Percentiles rank a stretch among this genome's conserved stretches.
phyloP scores from a whole-genome alignment of 2,329 filamentous ascomycete species.

The Plectosphaerella cucumerina region DNA sequence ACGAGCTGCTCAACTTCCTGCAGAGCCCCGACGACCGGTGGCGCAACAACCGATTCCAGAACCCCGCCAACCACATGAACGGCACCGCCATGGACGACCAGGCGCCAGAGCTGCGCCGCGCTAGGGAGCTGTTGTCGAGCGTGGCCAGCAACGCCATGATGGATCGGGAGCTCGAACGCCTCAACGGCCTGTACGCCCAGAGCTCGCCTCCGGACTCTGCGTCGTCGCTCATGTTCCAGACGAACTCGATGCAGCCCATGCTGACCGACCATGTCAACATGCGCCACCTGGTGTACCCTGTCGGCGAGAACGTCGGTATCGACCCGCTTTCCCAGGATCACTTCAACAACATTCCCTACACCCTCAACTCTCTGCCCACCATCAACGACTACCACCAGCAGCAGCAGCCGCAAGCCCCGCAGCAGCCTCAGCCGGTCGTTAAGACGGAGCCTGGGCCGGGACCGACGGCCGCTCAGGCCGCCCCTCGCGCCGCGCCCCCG shows the following conservation, averaged over 20 bases:
- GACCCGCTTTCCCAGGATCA: conserved; percentile 94
- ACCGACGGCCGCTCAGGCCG: conserved; percentile 7
- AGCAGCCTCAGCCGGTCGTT: neutral
- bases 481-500: conserved; percentile 25
- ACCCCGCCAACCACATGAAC: conserved; percentile 30
- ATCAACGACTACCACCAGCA: conserved; percentile 42
- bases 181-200: conserved; percentile 48
- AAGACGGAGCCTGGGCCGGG: neutral
- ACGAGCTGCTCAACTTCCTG: conserved; percentile 54
- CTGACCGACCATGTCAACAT: conserved; percentile 53
- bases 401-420: conserved; percentile 6
- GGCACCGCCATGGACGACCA: conserved; percentile 41
- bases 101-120: conserved; percentile 49
- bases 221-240: conserved; percentile 54
- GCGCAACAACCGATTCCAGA: conserved; percentile 34
- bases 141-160: conserved; percentile 47
- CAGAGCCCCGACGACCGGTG: conserved; percentile 43
- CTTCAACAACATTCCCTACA: conserved; percentile 89
- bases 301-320: conserved; percentile 86
- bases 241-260: conserved; percentile 31
- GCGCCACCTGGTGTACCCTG: conserved; percentile 77
- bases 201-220: conserved; percentile 51
- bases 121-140: conserved; percentile 51
- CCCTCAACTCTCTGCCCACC: conserved; percentile 60
- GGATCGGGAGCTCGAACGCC: conserved; percentile 51